Conservation (phyloP, 1,284 basidiomycete species). For the Rhodotorula sp. region DNA sequence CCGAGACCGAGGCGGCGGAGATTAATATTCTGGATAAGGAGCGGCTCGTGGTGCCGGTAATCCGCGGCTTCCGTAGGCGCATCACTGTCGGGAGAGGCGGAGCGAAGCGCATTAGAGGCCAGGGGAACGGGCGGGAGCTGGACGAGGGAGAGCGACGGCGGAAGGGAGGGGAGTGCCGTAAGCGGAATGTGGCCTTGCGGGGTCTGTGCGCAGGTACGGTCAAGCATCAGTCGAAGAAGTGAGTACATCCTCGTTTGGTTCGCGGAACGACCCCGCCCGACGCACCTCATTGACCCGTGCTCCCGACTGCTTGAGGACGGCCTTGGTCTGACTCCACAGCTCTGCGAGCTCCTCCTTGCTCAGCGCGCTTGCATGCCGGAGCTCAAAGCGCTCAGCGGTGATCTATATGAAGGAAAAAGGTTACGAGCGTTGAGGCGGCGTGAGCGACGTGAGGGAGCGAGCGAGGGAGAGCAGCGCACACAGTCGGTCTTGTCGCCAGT, state of each 20-base stretch:
- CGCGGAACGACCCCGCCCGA: no score
- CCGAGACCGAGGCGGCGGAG: slow-evolving; percentile 22
- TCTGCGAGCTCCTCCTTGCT: neutral
- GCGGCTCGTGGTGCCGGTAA: neutral
- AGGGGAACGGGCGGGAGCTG: slow-evolving; percentile 9
- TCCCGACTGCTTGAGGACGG: slow-evolving; percentile 5
- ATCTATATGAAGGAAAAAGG: neutral
- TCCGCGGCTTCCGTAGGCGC: neutral
- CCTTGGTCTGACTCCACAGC: neutral
- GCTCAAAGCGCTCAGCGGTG: slow-evolving; percentile 6
- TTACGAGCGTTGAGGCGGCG: no score
- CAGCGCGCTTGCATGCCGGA: neutral
- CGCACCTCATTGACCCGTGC: slow-evolving; percentile 10
- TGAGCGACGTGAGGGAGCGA: neutral
- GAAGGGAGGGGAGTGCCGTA: slow-evolving; percentile 19
- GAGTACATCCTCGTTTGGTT: no score
- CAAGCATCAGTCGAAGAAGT: neutral
- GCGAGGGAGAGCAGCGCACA: neutral
- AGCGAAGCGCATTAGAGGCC: neutral
- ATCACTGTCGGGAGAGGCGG: neutral
- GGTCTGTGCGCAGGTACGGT: neutral
- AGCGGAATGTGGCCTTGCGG: slow-evolving; percentile 9
- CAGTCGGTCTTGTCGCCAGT: slow-evolving; percentile 16
- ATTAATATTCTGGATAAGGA: slow-evolving; percentile 20
- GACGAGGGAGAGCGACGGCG: slow-evolving; percentile 10